Base-by-base conservation (phyloP, 169 alveolate genomes). In the Perkinsus chesapeaki region DNA sequence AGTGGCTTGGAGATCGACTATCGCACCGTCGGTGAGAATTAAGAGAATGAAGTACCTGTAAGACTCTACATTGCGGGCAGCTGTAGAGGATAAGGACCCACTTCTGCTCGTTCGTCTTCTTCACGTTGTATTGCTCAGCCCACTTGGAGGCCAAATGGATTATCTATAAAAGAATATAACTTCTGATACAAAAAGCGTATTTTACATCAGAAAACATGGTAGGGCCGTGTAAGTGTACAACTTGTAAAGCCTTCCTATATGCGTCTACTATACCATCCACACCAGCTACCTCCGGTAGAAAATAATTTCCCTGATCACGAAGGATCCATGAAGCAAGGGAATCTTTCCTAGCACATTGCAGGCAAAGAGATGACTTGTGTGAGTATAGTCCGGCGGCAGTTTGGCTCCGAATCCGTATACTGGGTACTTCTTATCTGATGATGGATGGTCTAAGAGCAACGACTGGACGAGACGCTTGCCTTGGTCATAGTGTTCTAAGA, bases 351-450 rank as follows among this genome's bases (percentile, higher is more conserved):
- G 7, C 48, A 91, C 93, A 31, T 91, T 91, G 38, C 47, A 37
- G 3, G 93, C 93, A 39, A 91, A 91, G 27, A 47, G 60, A 19
- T 48, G 47, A 73, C 93, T 91, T 39, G 93, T 91, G 3, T 47
- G 47, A 12, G 73, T 91, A n/a, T 91, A 91, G 47, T 48, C 93
- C 39, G 93, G 93, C 16, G 93, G 93, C 37, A 91, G 23, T 39
- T 91, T 91, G 39, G 93, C 98, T 0, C 98, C 98, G 92, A 95
- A 97, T 0, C 98, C 98, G 94, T 92, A 96, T 72, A 95, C 94
- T 39, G 98, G 98, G 34, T 96, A 94, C 92, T 92, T 38, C 94
- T 97, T 96, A 94, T 97, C 98, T 60, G 82, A 7, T 1, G 82
- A 20, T 60, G 82, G 82, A 23, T 60, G 82, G 82, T 12, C 82